Base-by-base conservation (phyloP, 1,139 yeast species). In the Lodderomyces margitis region DNA sequence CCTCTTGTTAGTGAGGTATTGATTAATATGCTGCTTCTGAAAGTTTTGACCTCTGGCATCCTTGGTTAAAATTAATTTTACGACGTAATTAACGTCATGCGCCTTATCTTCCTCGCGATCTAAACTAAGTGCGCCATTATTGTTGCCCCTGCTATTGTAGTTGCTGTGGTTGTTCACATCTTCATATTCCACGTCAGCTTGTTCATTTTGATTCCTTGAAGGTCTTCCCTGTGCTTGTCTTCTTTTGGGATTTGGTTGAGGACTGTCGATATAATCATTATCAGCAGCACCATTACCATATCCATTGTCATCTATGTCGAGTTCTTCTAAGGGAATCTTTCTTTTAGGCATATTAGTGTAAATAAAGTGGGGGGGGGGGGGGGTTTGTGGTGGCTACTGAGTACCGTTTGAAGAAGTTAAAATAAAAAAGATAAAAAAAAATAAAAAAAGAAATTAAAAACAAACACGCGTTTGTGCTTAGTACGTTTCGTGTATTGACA, bases 1-100 rank as follows among this genome's bases (percentile, higher is more conserved):
- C 37, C 55, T 45, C 27, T 50, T 49, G 27, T 47, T 45, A 10
- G 40, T 27, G 15, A 55, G 38, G 16, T 48, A 54, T 35, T 54
- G 61, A 3, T 47, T 45, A 21, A 62, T 50, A 40, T 57, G 58
- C 36, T 63, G 69, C 48, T 67, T 54, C 37, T 58, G 51, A 17
- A 62, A 59, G 27, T 53, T 43, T 39, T 55, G 59, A 5, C 59
- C 61, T 36, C 52, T 58, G 21, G 54, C 44, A 33, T 62, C 68
- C 41, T 61, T 54, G 7, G 57, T 46, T 25, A 65, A 43, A 5
- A 62, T 49, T 9, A 57, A 38, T 36, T 69, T 46, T 2, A 65
- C 49, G 9, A 57, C 54, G 36, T 51, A 53, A 23, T 49, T 51
- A 5, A 58, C 57, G n/a, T 41, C 45, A 21, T 45, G 45, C 15